Conservation (phyloP, 2,329 filamentous ascomycete species). For the Aspergillus niger region DNA sequence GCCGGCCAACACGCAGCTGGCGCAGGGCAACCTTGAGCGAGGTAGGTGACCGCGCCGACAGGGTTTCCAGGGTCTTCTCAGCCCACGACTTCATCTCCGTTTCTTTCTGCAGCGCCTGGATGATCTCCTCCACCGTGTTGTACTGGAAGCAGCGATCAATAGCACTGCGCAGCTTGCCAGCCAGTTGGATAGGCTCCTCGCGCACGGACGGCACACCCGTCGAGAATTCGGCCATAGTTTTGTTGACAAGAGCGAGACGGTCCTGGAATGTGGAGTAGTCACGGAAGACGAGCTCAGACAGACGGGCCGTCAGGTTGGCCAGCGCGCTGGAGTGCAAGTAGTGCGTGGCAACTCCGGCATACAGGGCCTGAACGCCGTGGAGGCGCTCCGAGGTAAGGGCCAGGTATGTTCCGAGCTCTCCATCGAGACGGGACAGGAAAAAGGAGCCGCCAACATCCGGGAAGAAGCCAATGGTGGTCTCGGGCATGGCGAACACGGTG, state of each 20-base stretch:
- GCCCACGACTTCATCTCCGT: slow-evolving; percentile 71
- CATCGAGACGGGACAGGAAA: slow-evolving; percentile 88
- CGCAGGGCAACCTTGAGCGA: slow-evolving; percentile 80
- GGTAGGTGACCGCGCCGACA: slow-evolving; percentile 79
- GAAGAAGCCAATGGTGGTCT: slow-evolving; percentile 98
- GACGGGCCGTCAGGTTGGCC: slow-evolving; percentile 75
- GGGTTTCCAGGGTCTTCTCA: slow-evolving; percentile 70
- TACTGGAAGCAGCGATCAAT: slow-evolving; percentile 83
- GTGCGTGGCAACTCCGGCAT: slow-evolving; percentile 90
- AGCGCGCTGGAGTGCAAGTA: slow-evolving; percentile 91
- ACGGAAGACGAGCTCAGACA: slow-evolving; percentile 85
- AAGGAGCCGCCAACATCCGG: slow-evolving; percentile 96
- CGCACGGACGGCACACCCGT: slow-evolving; percentile 70
- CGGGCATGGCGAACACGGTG: slow-evolving; percentile 96
- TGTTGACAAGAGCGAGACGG: slow-evolving; percentile 73
- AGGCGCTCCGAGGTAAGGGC: slow-evolving; percentile 86
- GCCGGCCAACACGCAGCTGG: slow-evolving; percentile 74
- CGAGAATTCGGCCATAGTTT: slow-evolving; percentile 87
- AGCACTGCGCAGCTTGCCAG: slow-evolving; percentile 70
- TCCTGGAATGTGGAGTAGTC: slow-evolving; percentile 68
- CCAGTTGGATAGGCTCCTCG: slow-evolving; percentile 66
- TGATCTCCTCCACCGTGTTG: slow-evolving; percentile 68
- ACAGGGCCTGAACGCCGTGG: slow-evolving; percentile 81
- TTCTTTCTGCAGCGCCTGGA: slow-evolving; percentile 64
- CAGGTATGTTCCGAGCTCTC: slow-evolving; percentile 84